Evolutionary conservation across 2,329 filamentous ascomycete genomes (phyloP).

Genomic region (Cryphonectria nitschkei): DNA sequence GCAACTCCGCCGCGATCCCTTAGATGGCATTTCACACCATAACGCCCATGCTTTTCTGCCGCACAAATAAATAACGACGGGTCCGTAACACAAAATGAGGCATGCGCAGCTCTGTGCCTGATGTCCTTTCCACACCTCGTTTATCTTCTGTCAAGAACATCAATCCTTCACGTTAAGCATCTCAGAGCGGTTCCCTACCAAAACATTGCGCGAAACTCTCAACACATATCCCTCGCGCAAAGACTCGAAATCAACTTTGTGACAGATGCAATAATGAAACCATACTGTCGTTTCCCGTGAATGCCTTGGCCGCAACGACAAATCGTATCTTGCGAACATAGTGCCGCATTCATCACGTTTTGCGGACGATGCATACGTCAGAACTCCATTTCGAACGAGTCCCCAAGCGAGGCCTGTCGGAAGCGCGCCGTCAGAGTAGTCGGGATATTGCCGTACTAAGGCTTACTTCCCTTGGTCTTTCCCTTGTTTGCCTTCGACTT

Average conservation of each 20-base stretch:
- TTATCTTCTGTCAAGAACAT: not conserved
- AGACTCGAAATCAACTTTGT: not conserved
- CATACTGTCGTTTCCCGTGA: not conserved
- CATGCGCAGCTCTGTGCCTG: not conserved
- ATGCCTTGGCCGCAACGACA: not conserved
- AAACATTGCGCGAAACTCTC: not conserved
- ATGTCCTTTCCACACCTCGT: not conserved
- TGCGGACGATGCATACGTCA: not conserved
- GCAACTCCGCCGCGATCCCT: not conserved
- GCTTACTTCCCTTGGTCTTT: slow-evolving; percentile 27
- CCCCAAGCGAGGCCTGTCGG: slow-evolving; percentile 23
- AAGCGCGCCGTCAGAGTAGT: slow-evolving; percentile 24
- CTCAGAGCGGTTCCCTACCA: not conserved
- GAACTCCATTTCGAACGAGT: slow-evolving; percentile 28
- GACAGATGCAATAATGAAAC: not conserved
- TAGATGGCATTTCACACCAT: slow-evolving; percentile 8
- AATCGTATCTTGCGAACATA: not conserved
- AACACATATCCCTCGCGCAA: not conserved
- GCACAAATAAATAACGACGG: not conserved
- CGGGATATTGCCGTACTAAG: slow-evolving; percentile 25
- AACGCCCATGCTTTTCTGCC: slow-evolving; percentile 25
- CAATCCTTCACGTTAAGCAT: not conserved
- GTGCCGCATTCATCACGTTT: not conserved
- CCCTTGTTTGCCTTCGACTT: slow-evolving; percentile 26
- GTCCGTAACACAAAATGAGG: not conserved